These are phyloP conservation scores for Erigeron philadelphicus DNA, from an alignment of 140 eudicot genomes.

Conservation along the genomic window DNA sequence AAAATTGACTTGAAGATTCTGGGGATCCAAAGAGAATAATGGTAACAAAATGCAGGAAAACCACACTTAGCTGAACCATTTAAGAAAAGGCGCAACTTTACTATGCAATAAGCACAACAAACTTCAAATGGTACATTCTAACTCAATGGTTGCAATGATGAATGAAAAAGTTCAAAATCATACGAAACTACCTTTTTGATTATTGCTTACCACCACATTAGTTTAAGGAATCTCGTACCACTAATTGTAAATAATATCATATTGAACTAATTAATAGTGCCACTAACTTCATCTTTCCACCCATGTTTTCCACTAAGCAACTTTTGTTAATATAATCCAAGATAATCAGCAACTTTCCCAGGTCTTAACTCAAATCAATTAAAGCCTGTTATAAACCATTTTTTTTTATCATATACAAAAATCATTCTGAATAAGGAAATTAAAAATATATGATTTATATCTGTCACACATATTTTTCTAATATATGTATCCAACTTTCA, in stretches of 20 bases:
- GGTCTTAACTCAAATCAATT: constrained; percentile 4
- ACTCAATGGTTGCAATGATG: constrained; percentile 29
- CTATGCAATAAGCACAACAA: constrained; percentile 19
- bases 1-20: constrained; percentile 1
- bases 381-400: neutral
- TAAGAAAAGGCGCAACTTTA: neutral
- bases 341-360: constrained; percentile 5
- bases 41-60: constrained; percentile 12
- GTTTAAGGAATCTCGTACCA: constrained; percentile 29
- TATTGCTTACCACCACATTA: constrained; percentile 23
- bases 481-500: no score
- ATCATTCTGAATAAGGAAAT: neutral
- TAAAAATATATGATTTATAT: neutral
- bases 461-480: no score
- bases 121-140: constrained; percentile 16
- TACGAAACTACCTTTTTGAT: constrained; percentile 25
- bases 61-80: constrained; percentile 7
- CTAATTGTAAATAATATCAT: constrained; percentile 6
- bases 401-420: neutral
- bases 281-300: constrained; percentile 26
- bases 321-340: constrained; percentile 19
- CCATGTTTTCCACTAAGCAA: constrained; percentile 31
- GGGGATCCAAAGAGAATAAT: constrained; percentile 21
- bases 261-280: constrained; percentile 17
- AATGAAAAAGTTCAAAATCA: constrained; percentile 19